Evolutionary conservation across 1,139 yeast genomes (phyloP).

Genomic region (Meyerozyma elateridarum): DNA sequence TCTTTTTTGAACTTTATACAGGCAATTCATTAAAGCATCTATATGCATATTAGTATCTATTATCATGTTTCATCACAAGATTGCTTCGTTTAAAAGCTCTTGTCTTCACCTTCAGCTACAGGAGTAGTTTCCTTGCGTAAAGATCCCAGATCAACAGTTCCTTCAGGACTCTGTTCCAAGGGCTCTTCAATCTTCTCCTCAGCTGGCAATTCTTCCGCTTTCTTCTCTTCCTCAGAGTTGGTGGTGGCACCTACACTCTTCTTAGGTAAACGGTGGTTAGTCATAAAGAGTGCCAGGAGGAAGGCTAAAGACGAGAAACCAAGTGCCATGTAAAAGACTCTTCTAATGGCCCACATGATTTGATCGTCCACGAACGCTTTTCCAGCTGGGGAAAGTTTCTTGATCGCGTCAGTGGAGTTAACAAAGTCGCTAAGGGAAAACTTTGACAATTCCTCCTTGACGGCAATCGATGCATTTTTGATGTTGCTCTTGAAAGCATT

Average conservation of each 20-base stretch:
- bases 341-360: conserved; percentile 27
- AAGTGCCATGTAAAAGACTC: conserved; percentile 30
- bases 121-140: too few species aligned
- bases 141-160: too few species aligned
- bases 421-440: conserved; percentile 15
- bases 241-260: conserved; percentile 1
- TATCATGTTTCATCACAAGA: too few species aligned
- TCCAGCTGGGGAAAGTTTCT: conserved; percentile 21
- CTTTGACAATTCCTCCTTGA: conserved; percentile 17
- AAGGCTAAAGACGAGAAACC: conserved; percentile 23
- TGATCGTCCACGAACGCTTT: conserved; percentile 22
- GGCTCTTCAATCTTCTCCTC: neutral
- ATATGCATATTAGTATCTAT: too few species aligned
- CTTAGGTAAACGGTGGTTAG: conserved; percentile 27
- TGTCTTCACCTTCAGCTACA: too few species aligned
- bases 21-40: too few species aligned
- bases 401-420: conserved; percentile 18
- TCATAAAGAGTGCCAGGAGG: conserved; percentile 20
- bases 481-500: conserved; percentile 12
- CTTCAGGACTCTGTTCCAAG: too few species aligned
- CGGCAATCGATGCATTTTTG: conserved; percentile 14
- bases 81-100: too few species aligned
- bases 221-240: neutral
- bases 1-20: too few species aligned
- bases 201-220: neutral